These are phyloP conservation scores for Erodium texanum DNA, from an alignment of 441 rosid species.

Conservation along the genomic window DNA sequence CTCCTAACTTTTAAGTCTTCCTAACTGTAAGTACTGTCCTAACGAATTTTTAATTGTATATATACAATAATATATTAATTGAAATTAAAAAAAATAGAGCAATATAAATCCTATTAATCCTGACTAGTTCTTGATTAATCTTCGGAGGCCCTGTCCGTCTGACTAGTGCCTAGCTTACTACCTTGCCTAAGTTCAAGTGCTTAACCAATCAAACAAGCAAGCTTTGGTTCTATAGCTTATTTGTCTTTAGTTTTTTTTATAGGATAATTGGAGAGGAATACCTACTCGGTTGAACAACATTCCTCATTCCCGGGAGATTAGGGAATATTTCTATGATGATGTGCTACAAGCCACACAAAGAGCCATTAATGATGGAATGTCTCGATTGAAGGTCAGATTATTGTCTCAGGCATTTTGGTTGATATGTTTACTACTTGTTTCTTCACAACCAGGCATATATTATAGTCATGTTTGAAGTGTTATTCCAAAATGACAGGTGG, in stretches of 20 bases:
- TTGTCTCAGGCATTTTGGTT: slow-evolving; percentile 4
- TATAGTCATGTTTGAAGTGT: too few species aligned
- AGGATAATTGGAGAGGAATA: slow-evolving; percentile 90
- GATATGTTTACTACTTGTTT: background rate
- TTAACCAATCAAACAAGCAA: too few species aligned
- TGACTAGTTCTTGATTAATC: too few species aligned
- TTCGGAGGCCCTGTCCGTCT: too few species aligned
- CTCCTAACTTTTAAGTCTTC: too few species aligned
- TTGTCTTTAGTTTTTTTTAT: slow-evolving; percentile 29
- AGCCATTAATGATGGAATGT: slow-evolving; percentile 66
- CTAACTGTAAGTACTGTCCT: too few species aligned
- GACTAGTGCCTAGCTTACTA: too few species aligned
- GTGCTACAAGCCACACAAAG: slow-evolving; percentile 67
- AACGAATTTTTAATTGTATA: too few species aligned
- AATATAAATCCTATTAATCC: too few species aligned
- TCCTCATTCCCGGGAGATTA: slow-evolving; percentile 91
- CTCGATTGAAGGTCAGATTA: slow-evolving; percentile 55
- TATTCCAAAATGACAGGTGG: slow-evolving; percentile 48
- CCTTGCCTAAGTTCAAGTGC: too few species aligned
- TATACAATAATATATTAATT: too few species aligned
- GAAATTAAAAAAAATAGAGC: too few species aligned
- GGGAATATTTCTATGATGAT: slow-evolving; percentile 83
- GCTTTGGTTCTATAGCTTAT: slow-evolving; percentile 30
- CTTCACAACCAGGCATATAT: background rate
- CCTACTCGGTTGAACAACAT: slow-evolving; percentile 84